Evolutionary conservation across 139 green algal species (phyloP).

Genomic region (Pleodorina starrii): DNA sequence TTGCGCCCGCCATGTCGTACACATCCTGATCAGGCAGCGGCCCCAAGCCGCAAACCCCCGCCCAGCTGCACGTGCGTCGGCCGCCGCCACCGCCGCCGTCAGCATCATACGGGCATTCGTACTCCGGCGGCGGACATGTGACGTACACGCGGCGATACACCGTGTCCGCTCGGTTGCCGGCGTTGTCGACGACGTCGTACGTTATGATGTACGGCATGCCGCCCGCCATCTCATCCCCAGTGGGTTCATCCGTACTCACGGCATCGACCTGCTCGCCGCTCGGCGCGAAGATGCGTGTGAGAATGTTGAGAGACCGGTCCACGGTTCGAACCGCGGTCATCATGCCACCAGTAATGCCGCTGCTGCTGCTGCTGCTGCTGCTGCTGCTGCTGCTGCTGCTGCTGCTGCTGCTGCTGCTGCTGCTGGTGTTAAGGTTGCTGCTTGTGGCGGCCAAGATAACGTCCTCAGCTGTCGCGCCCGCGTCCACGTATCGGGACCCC

Average conservation of each 20-base stretch:
- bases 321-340: no score
- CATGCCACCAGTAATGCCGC: no score
- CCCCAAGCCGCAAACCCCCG: background rate
- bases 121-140: background rate
- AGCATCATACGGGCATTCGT: background rate
- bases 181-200: background rate
- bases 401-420: no score
- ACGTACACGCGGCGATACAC: constrained; percentile 15
- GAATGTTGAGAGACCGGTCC: background rate
- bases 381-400: no score
- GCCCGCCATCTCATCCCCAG: background rate
- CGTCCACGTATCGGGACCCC: background rate
- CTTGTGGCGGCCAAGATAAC: background rate
- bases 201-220: background rate
- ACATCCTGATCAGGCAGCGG: background rate
- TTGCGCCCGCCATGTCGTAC: background rate
- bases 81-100: background rate
- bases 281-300: background rate
- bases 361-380: no score
- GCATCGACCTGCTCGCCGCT: background rate
- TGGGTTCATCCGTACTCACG: background rate
- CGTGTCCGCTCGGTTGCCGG: background rate
- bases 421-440: no score
- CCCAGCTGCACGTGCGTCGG: background rate
- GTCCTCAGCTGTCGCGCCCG: background rate